Base-by-base conservation (phyloP, 805 yeast genomes). In the Dipodascus geniculatus region DNA sequence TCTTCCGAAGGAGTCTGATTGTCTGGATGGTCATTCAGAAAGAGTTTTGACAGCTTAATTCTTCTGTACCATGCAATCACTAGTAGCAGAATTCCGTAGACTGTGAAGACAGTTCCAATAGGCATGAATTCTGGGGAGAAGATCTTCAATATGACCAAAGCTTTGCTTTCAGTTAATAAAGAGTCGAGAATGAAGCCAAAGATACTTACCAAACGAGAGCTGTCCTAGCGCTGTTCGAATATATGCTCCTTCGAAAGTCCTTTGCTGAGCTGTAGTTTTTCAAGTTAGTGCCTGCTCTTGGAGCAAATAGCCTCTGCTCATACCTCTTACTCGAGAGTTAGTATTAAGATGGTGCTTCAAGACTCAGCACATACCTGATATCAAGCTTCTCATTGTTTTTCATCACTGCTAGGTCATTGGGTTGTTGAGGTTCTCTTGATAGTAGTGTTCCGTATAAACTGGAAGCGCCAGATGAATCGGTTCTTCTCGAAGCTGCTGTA, bases 181-280 rank as follows among this genome's bases (percentile, higher is more conserved):
- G 9, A 6, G 31, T 47, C 8, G 23, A 3, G 44, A n/a, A 38
- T 38, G 4, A 11, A 16, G 8, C 4, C 14, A 11, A 17, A n/a
- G 4, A n/a, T 6, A 47, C 49, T 22, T 17, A 47, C 49, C 74
- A 61, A 87, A 82, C 9, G 88, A 76, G 24, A 87, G 66, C 52
- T 82, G 76, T 20, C 86, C 83, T 28, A 87, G 68, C 20, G 90
- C 84, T 0, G 90, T 79, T 52, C 95, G 68, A 23, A 83, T 73
- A 62, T 87, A 86, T 1, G 95, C 90, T 0, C 95, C 95, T 63
- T 86, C 93, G 61, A 85, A 86, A 0, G 95, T 86, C 54, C 95
- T 67, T 66, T 86, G 93, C 60, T 83, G 84, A 0, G 91, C 93
- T 60, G 23, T 17, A 42, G 14, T 28, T 28, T 14, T 8, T 28